phyloP scores from a whole-genome alignment of 202 grass and related monocot species.

The Dendrocalamus latiflorus region DNA sequence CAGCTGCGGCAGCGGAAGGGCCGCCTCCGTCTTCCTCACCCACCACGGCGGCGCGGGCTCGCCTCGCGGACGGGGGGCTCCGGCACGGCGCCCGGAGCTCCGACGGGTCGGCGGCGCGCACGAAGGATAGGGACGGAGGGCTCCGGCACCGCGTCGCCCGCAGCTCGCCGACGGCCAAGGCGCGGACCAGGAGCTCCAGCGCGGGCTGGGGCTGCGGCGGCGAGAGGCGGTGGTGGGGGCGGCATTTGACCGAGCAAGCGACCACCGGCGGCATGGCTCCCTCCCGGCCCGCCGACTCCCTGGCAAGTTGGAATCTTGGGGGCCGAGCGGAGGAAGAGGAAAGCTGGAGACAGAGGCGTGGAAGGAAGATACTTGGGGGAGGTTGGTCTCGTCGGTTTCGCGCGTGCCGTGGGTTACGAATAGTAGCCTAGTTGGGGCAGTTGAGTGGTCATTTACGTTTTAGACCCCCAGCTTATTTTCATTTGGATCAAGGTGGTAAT shows the following conservation, averaged over 20 bases:
- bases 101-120: neutral
- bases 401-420: slow-evolving; percentile 37
- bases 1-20: neutral
- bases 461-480: too few species aligned
- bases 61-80: neutral
- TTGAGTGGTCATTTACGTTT: neutral
- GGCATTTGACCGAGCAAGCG: slow-evolving; percentile 30
- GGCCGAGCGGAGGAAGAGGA: neutral
- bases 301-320: neutral
- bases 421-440: neutral
- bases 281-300: neutral
- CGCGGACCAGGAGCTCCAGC: slow-evolving; percentile 2
- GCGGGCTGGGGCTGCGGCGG: neutral
- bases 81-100: neutral
- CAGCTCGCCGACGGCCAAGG: neutral
- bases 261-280: slow-evolving; percentile 28
- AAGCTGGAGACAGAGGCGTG: neutral
- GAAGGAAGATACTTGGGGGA: neutral
- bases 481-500: too few species aligned
- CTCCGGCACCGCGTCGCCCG: slow-evolving; percentile 9
- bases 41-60: neutral
- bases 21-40: neutral
- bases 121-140: neutral
- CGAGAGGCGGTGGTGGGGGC: slow-evolving; percentile 1
- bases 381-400: slow-evolving; percentile 1